These are phyloP conservation scores for Ophiostoma sp. DNA, from an alignment of 2,329 filamentous ascomycete genomes.

Conservation along the genomic window DNA sequence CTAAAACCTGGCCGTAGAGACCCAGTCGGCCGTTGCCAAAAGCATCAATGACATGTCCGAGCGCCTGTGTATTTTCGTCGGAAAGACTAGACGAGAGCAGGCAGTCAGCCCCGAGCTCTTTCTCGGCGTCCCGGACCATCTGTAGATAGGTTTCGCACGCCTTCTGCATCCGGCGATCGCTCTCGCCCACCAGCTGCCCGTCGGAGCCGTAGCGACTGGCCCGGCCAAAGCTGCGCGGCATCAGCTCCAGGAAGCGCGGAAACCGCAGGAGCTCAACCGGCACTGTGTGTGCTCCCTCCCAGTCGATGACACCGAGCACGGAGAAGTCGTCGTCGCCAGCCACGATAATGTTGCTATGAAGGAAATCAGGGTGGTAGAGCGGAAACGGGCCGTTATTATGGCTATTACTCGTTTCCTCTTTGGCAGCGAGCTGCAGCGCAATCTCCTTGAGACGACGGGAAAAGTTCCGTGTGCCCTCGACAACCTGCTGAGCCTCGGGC, in stretches of 20 bases:
- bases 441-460: slow-evolving; percentile 17
- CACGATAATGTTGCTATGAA: slow-evolving; percentile 34
- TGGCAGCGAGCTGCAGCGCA: slow-evolving; percentile 12
- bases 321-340: slow-evolving; percentile 27
- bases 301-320: slow-evolving; percentile 33
- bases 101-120: background rate
- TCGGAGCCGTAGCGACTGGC: background rate
- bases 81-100: slow-evolving; percentile 17
- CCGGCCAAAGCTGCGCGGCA: background rate
- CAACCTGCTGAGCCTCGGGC: slow-evolving; percentile 18
- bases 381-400: slow-evolving; percentile 30
- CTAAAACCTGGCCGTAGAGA: slow-evolving; percentile 19
- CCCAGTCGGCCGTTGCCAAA: slow-evolving; percentile 19
- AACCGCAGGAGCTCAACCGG: slow-evolving; percentile 25
- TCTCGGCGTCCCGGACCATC: background rate
- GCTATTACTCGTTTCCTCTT: no score
- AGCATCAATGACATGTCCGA: slow-evolving; percentile 13
- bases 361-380: slow-evolving; percentile 32
- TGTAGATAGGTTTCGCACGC: background rate
- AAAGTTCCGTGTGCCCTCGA: slow-evolving; percentile 24
- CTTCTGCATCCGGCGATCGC: no score
- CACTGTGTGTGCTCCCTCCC: slow-evolving; percentile 31
- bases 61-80: slow-evolving; percentile 5
- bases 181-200: background rate
- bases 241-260: background rate